Base-by-base conservation (phyloP, 1,284 basidiomycete genomes). In the Cutaneotrichosporon sp. region DNA sequence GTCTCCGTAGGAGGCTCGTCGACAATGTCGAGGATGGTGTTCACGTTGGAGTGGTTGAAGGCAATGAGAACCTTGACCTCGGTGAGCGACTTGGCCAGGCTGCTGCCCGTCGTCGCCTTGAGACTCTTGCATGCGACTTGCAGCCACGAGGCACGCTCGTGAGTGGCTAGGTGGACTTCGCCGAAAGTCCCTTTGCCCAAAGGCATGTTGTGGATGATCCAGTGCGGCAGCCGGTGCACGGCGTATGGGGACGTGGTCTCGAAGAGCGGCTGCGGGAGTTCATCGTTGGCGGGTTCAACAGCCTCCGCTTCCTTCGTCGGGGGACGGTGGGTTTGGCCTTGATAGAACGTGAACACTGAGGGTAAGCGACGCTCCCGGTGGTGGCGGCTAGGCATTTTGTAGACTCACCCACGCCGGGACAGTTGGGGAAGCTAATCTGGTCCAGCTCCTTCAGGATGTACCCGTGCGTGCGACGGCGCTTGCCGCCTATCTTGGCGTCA, bases 41-140 rank as follows among this genome's bases (percentile, higher is more conserved):
- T 90, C 59, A 93, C 89, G 67, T 91, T 92, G 5, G 90, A 89
- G 77, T 93, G 91, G 64, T 85, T 79, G 24, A 92, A 78, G 2
- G 81, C 82, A 69, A 85, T 84, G 22, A 92, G 80, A 54, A 92
- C 87, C 55, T 84, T 83, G 18, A 90, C 86, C 77, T 93, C 91
- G 68, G 87, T 88, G 86, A 34, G 83, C 3, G 14, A 43, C 31
- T 27, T 29, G 27, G 7, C 10, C 6, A 4, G 13, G 24, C 18
- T n/a, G 22, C n/a, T 13, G 16, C 29, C 24, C 16, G 42, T 8
- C 25, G 42, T 54, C 22, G 22, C 82, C 63, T 83, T 84, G 67
- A 92, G 87, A 55, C 86, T 89, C 76, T 93, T 93, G 79, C 89
- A 90, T 9, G 91, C 91, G 27, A 90, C 88, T 76, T 92, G 91